Conservation (phyloP, 139 green algal genomes). For the Deuterostichococcus epilithicus region DNA sequence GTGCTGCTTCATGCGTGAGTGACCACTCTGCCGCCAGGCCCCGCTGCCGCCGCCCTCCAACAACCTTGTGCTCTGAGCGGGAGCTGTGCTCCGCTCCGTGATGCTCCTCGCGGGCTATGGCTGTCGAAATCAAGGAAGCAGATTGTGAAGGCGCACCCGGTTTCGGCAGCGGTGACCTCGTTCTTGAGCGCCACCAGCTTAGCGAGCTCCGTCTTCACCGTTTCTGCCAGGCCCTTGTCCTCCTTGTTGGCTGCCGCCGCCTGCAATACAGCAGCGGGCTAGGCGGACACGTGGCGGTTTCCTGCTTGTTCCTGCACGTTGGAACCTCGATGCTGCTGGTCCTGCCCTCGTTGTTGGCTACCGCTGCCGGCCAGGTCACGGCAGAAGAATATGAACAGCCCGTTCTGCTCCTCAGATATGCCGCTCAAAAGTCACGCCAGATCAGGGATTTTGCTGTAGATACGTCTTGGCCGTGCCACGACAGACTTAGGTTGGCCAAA, state of each 20-base stretch:
- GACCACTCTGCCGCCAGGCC: too few relatives aligned
- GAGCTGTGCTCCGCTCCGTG: too few relatives aligned
- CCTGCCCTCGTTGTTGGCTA: constrained; percentile 48
- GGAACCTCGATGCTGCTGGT: background rate
- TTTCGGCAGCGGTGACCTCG: constrained; percentile 56
- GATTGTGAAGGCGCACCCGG: constrained; percentile 33
- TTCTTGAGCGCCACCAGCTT: constrained; percentile 69
- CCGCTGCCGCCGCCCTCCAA: too few relatives aligned
- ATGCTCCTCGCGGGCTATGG: too few relatives aligned
- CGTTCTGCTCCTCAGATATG: too few relatives aligned
- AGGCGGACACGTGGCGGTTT: background rate
- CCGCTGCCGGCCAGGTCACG: constrained; percentile 34
- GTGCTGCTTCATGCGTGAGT: background rate
- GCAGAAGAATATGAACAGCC: background rate
- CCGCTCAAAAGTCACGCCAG: too few relatives aligned
- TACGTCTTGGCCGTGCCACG: too few relatives aligned
- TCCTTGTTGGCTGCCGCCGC: constrained; percentile 53
- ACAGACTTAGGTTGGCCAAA: too few relatives aligned
- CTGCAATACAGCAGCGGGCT: constrained; percentile 15
- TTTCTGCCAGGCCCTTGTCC: constrained; percentile 34
- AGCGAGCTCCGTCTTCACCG: constrained; percentile 51
- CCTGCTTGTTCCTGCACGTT: background rate
- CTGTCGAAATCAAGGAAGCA: too few relatives aligned
- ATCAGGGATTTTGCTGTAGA: too few relatives aligned
- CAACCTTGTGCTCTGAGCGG: too few relatives aligned